Evolutionary conservation across 768 basidiomycete species (phyloP), one percentile per base, ranked within the genome.

Genomic region (Mycena venus): DNA sequence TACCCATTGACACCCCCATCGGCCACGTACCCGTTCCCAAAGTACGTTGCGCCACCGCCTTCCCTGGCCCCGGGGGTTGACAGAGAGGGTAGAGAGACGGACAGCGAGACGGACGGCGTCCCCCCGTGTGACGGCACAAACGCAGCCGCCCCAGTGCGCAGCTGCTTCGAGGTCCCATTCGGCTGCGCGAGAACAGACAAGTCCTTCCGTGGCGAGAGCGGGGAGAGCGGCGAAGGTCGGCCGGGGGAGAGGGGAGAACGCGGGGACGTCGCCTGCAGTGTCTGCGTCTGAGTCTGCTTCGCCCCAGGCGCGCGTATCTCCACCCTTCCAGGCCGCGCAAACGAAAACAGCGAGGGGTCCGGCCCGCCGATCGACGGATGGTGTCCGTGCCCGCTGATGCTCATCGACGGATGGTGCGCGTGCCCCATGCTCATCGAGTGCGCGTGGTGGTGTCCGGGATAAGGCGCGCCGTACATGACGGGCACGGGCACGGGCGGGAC

Each of bases 401-500:
- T 31, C 40, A 68, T 36, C 40, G 73, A 68, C 47, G 38, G 55
- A 31, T 63, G 11, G 25, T 66, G 68, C 64, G 42, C 36, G 49
- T 68, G 67, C 1, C 62, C 47, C 49, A 70, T 44, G 53, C 55
- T 55, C 73, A 75, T 75, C 63, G 73, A 70, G 12, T 55, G 62
- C 63, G 58, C 53, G 2, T 38, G 64, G 31, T 60, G 58, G 92
- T 87, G 68, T 91, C 79, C 51, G 15, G 93, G 92, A n/a, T 90
- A 91, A 62, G 92, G 17, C 47, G 11, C 4, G 9, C 19, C 19
- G 23, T 38, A 60, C 58, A 60, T 60, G 14, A 49, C 56, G 17
- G 91, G 60, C 91, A 91, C 79, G 90, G 93, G 85, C 93, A 88
- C 32, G 88, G 86, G 3, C 88, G 86, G 23, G 91, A 89, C 15